Evolutionary conservation across 306 rosid genomes (phyloP).

Genomic region (Dalbergia cochinchinensis): DNA sequence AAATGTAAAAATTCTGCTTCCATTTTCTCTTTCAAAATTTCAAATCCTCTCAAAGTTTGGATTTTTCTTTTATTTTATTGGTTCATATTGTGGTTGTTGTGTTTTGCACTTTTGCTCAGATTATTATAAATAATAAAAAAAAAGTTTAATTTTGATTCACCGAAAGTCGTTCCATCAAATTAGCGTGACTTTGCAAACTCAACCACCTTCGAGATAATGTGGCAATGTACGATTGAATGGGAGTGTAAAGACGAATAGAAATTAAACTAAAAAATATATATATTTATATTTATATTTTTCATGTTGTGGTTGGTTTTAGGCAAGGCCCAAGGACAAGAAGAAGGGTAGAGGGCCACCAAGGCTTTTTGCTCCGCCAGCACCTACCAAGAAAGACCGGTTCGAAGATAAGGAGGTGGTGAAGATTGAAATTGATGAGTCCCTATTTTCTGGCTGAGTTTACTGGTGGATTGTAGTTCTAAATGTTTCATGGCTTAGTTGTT

Average conservation of each 20-base stretch:
- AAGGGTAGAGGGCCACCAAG: slow-evolving; percentile 89
- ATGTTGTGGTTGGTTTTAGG: slow-evolving; percentile 47
- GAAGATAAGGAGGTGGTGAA: slow-evolving; percentile 67
- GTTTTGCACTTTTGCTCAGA: background rate
- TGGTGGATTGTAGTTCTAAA: slow-evolving; percentile 43
- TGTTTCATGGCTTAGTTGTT: slow-evolving; percentile 36
- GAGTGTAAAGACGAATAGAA: no score
- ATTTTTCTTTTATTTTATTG: background rate
- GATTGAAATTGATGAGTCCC: slow-evolving; percentile 79
- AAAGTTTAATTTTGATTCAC: no score
- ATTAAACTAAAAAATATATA: no score
- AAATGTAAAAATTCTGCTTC: slow-evolving; percentile 52
- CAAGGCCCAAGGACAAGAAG: slow-evolving; percentile 80
- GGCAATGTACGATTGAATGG: no score
- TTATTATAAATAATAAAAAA: no score
- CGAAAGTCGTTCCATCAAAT: no score
- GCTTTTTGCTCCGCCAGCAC: slow-evolving; percentile 59
- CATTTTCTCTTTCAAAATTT: background rate
- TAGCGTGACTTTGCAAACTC: no score
- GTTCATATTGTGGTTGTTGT: background rate
- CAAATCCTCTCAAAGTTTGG: background rate
- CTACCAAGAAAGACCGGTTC: slow-evolving; percentile 68
- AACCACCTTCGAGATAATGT: no score
- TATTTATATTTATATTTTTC: background rate
- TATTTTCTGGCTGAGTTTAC: slow-evolving; percentile 46